Percentiles rank a stretch among this genome's conserved stretches.
Evolutionary conservation across 2,329 filamentous ascomycete species (phyloP).

Genomic region (Hymenoscyphus salicellus): DNA sequence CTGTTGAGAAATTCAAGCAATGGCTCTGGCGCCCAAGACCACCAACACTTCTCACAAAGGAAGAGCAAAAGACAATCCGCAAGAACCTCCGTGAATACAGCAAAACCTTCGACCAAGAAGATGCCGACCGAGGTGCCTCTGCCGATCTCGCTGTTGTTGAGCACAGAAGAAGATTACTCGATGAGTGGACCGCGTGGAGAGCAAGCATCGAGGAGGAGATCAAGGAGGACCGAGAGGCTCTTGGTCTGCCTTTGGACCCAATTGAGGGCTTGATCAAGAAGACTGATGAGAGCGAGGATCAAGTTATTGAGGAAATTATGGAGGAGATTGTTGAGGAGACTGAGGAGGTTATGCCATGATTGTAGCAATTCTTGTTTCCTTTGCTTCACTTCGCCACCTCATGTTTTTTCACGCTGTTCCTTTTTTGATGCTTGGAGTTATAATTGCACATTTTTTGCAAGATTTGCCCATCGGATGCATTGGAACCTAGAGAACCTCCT

Average conservation of each 20-base stretch:
- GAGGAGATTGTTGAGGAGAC: constrained; percentile 79
- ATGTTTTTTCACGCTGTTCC: not conserved
- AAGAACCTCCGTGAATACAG: constrained; percentile 98
- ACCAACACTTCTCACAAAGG: constrained; percentile 84
- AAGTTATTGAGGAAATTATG: constrained; percentile 83
- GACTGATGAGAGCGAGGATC: constrained; percentile 63
- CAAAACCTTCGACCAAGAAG: constrained; percentile 90
- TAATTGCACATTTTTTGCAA: not conserved
- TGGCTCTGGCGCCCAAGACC: constrained; percentile 92
- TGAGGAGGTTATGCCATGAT: constrained; percentile 63
- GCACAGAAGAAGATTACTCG: constrained; percentile 73
- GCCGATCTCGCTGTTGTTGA: constrained; percentile 94
- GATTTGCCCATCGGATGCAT: constrained; percentile 1
- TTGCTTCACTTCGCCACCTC: not conserved
- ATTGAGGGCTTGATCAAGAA: constrained; percentile 59
- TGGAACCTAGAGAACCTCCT: not conserved
- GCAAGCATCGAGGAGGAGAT: constrained; percentile 69
- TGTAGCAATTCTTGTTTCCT: not conserved
- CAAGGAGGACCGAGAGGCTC: constrained; percentile 64
- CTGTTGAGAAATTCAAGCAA: constrained; percentile 96
- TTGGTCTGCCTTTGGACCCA: constrained; percentile 64
- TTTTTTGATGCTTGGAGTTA: constrained; percentile 1
- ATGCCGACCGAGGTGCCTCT: constrained; percentile 86
- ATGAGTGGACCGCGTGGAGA: constrained; percentile 88
- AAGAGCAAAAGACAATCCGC: constrained; percentile 95